Evolutionary conservation across 2,329 filamentous ascomycete species (phyloP).

Genomic region (Penicillium sumatraense): DNA sequence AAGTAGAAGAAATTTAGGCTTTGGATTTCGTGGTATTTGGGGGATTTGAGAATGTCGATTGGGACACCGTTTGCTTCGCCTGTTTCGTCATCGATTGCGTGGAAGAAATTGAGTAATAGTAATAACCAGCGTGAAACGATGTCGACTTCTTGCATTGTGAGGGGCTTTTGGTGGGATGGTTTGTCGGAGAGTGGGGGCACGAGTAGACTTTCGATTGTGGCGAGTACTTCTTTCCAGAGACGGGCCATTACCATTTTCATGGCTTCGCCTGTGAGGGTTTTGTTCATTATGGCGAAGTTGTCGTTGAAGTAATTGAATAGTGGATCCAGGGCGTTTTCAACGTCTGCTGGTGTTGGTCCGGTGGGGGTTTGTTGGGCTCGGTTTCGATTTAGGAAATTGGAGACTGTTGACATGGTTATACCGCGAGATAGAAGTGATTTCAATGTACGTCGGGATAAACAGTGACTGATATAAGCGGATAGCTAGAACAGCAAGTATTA

Average conservation of each 20-base stretch:
- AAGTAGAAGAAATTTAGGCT: conserved; percentile 99
- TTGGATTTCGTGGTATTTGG: conserved; percentile 97
- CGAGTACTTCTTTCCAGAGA: conserved; percentile 95
- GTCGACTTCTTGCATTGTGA: conserved; percentile 87
- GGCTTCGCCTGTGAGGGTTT: conserved; percentile 90
- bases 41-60: conserved; percentile 88
- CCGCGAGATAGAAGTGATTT: conserved; percentile 74
- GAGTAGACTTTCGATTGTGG: conserved; percentile 85
- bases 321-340: conserved; percentile 79
- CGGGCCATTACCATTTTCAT: conserved; percentile 99
- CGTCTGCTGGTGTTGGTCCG: conserved; percentile 70
- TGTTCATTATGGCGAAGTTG: conserved; percentile 99
- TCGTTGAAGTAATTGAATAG: conserved; percentile 96
- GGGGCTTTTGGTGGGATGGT: conserved; percentile 79
- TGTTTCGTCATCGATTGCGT: conserved; percentile 82
- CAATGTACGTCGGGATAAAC: conserved; percentile 81
- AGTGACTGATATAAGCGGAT: conserved; percentile 88
- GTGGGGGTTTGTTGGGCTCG: conserved; percentile 55
- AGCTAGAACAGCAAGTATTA: conserved; percentile 59
- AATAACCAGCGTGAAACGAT: conserved; percentile 95
- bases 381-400: conserved; percentile 66
- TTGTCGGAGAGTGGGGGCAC: conserved; percentile 96
- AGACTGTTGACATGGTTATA: conserved; percentile 72
- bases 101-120: conserved; percentile 91
- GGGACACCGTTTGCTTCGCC: conserved; percentile 87